These are phyloP conservation scores for Fonsecaea multimorphosa DNA, from an alignment of 2,329 filamentous ascomycete genomes.

Conservation along the genomic window DNA sequence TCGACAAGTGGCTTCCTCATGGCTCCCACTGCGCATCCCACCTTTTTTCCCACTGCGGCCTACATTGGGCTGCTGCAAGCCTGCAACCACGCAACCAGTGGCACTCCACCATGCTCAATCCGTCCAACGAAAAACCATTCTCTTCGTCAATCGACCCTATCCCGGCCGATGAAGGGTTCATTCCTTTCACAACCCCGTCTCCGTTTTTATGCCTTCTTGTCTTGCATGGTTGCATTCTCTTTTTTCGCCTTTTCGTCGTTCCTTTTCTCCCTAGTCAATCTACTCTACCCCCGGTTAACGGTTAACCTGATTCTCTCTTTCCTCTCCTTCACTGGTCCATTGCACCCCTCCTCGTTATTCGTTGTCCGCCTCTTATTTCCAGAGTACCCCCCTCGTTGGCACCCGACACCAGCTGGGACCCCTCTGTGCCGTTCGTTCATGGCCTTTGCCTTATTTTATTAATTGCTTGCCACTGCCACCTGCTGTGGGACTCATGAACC, in stretches of 20 bases:
- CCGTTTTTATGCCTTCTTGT: slow-evolving; percentile 13
- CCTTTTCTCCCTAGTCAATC: background rate
- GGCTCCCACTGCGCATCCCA: slow-evolving; percentile 17
- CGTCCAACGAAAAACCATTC: slow-evolving; percentile 9
- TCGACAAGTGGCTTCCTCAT: slow-evolving; percentile 2
- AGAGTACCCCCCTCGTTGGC: slow-evolving; percentile 5
- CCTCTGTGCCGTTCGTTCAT: slow-evolving; percentile 5
- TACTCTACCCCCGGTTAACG: background rate
- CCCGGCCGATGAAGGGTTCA: slow-evolving; percentile 11
- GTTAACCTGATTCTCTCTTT: slow-evolving; percentile 10
- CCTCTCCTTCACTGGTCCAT: slow-evolving; percentile 2
- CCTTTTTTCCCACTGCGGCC: background rate
- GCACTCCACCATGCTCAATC: slow-evolving; percentile 6
- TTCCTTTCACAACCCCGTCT: slow-evolving; percentile 11
- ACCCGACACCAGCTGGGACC: background rate
- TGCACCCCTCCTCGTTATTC: slow-evolving; percentile 10
- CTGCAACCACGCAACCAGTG: background rate
- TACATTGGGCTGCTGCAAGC: background rate
- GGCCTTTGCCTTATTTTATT: slow-evolving; percentile 12
- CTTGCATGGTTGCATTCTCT: slow-evolving; percentile 16
- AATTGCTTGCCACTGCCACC: slow-evolving; percentile 1
- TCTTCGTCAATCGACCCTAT: slow-evolving; percentile 16
- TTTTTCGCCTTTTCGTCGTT: slow-evolving; percentile 10
- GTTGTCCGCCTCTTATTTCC: slow-evolving; percentile 10
- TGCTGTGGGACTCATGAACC: slow-evolving; percentile 3